Conservation (phyloP, 768 basidiomycete species). For the Trametes cingulata region DNA sequence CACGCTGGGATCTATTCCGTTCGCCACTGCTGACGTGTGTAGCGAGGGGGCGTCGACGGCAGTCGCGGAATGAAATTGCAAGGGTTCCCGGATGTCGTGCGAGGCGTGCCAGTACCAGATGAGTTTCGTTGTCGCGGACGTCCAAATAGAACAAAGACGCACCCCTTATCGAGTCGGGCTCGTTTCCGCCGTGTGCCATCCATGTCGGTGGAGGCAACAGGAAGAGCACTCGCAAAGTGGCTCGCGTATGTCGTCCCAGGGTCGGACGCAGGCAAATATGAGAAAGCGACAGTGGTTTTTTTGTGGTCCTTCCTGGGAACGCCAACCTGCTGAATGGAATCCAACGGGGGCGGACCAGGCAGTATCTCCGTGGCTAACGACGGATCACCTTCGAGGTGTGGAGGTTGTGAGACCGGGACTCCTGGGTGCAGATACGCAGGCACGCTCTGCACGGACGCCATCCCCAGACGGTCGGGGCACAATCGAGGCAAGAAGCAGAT, state of each 20-base stretch:
- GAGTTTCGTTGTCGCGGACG: constrained; percentile 25
- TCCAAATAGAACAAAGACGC: constrained; percentile 35
- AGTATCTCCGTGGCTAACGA: constrained; percentile 87
- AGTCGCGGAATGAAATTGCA: not conserved
- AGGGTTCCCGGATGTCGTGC: not conserved
- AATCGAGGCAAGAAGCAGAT: not conserved
- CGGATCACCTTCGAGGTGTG: constrained; percentile 81
- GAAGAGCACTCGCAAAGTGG: constrained; percentile 59
- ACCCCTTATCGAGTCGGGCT: constrained; percentile 73
- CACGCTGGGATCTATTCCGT: constrained; percentile 30
- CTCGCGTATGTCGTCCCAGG: constrained; percentile 88
- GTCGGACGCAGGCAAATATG: constrained; percentile 82
- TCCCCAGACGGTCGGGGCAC: constrained; percentile 33
- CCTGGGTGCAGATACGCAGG: constrained; percentile 74
- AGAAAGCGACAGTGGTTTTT: constrained; percentile 67
- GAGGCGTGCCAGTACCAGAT: not conserved
- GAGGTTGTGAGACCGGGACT: constrained; percentile 71
- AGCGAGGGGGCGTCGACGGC: not conserved
- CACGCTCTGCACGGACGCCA: constrained; percentile 73
- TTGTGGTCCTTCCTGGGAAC: constrained; percentile 72
- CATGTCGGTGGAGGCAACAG: constrained; percentile 50
- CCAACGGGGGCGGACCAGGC: constrained; percentile 80
- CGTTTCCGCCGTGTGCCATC: constrained; percentile 74
- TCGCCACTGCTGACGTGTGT: constrained; percentile 13
- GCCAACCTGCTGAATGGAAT: constrained; percentile 64